Conservation (phyloP, 108 stramenopile species). For the Discostella stelligeroides region DNA sequence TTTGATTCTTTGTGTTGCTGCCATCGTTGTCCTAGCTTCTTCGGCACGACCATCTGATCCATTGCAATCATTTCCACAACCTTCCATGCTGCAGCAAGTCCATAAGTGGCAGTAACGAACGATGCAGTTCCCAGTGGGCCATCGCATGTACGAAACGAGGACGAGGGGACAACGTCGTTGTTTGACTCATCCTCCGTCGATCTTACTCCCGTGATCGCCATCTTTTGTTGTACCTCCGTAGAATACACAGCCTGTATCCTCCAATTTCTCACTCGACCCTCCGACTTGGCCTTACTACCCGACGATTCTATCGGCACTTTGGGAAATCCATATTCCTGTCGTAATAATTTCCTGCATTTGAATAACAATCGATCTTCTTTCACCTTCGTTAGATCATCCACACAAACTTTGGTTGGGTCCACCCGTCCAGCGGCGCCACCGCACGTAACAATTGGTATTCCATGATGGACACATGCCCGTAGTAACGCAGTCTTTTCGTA, state of each 20-base stretch:
- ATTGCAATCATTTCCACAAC: conserved; percentile 81
- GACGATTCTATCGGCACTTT: conserved; percentile 41
- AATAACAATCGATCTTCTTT: conserved; percentile 62
- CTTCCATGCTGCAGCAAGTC: conserved; percentile 72
- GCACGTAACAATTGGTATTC: conserved; percentile 78
- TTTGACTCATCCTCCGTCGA: neutral
- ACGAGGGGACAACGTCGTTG: neutral
- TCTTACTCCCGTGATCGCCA: neutral
- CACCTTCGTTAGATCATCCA: conserved; percentile 68
- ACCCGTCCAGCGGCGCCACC: conserved; percentile 83
- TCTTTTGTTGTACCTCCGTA: conserved; percentile 56
- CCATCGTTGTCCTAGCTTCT: conserved; percentile 25
- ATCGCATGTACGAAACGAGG: conserved; percentile 75
- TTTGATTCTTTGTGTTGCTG: too few relatives aligned
- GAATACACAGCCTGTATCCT: conserved; percentile 76
- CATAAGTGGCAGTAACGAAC: conserved; percentile 82
- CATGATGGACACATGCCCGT: conserved; percentile 56
- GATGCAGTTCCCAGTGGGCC: conserved; percentile 80
- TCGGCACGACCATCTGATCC: conserved; percentile 58
- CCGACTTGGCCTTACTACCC: conserved; percentile 29
- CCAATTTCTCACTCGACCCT: conserved; percentile 59
- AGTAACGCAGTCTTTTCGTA: conserved; percentile 74
- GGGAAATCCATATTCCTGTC: conserved; percentile 75
- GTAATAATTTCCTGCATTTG: conserved; percentile 60
- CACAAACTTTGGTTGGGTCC: conserved; percentile 74